Conservation (phyloP, 78 protist genomes). For the Protostelium mycophagum region DNA sequence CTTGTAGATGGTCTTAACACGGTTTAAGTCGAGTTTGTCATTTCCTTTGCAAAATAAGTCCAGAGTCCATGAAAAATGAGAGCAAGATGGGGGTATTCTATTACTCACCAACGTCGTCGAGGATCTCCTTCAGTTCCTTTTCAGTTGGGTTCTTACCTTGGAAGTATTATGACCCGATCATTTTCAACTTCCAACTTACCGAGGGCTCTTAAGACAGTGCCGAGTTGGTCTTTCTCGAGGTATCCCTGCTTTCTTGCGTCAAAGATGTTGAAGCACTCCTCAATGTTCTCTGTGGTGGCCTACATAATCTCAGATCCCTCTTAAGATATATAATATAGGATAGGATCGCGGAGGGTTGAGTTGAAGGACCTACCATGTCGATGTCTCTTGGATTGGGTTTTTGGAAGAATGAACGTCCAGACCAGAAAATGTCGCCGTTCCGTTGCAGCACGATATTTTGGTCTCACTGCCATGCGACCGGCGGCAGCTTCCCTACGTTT, state of each 20-base stretch:
- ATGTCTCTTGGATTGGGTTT: too few species aligned
- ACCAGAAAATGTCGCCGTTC: too few species aligned
- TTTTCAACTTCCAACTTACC: neutral
- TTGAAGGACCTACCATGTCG: too few species aligned
- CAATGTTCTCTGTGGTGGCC: slow-evolving; percentile 2
- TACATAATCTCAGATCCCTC: too few species aligned
- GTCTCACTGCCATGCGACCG: too few species aligned
- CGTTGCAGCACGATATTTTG: too few species aligned
- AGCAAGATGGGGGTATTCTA: neutral
- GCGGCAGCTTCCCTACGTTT: too few species aligned
- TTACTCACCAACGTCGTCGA: neutral
- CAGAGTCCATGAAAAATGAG: neutral
- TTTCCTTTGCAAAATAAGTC: neutral
- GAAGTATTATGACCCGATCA: neutral
- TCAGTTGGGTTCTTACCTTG: neutral
- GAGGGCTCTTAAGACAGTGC: neutral
- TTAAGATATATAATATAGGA: too few species aligned
- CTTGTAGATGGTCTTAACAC: neutral
- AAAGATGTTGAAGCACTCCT: neutral
- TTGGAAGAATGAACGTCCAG: too few species aligned
- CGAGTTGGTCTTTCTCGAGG: neutral
- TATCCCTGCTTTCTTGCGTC: neutral
- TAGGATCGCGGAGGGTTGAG: too few species aligned
- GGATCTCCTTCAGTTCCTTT: neutral
- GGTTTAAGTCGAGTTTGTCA: neutral